Evolutionary conservation across 2,329 filamentous ascomycete species (phyloP), one percentile per base, ranked within the genome.

Genomic region (Aquanectria penicillioides): DNA sequence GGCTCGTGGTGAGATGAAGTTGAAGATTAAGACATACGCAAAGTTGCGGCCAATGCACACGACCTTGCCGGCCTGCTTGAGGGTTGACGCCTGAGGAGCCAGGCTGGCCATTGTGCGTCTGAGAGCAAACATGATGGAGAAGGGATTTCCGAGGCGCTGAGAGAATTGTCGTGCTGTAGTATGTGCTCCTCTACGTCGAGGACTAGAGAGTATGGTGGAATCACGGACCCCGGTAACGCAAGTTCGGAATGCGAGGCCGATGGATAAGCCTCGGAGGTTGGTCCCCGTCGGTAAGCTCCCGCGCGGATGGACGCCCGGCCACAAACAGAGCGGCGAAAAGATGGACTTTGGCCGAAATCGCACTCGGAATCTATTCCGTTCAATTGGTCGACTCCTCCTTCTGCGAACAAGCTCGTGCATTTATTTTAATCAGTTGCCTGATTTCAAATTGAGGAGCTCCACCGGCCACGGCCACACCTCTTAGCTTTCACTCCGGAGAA

Each of bases 11-110:
- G n/a, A n/a, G n/a, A 31, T 75, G 34, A 52, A 38, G 49, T 40
- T 38, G 43, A n/a, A 58, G 37, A 58, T 15, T 46, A 56, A 40
- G 33, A 78, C 89, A 75, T 78, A 95, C 91, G 94, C 94, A 84
- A 97, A 99, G 83, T 99, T 97, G 70, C 95, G 87, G 69, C 93
- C 93, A 73, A 98, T 96, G 79, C 94, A 97, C 74, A 97, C 90
- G 53, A 97, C 87, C 83, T 97, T 92, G 62, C 85, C 82, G 20
- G 86, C 86, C 49, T 82, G 79, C 71, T 79, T 83, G 53, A 86
- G 72, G 34, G 62, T 61, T 20, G 78, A 76, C 38, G 80, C 79
- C 66, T 78, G 74, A 36, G 80, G 72, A 33, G 77, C 76, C 73
- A 75, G 65, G 13, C 69, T 77, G 59, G 74, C 74, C 69, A 78